Evolutionary conservation across 2,329 filamentous ascomycete genomes (phyloP), one percentile per base, ranked within the genome.

Genomic region (Diatrype stigma): DNA sequence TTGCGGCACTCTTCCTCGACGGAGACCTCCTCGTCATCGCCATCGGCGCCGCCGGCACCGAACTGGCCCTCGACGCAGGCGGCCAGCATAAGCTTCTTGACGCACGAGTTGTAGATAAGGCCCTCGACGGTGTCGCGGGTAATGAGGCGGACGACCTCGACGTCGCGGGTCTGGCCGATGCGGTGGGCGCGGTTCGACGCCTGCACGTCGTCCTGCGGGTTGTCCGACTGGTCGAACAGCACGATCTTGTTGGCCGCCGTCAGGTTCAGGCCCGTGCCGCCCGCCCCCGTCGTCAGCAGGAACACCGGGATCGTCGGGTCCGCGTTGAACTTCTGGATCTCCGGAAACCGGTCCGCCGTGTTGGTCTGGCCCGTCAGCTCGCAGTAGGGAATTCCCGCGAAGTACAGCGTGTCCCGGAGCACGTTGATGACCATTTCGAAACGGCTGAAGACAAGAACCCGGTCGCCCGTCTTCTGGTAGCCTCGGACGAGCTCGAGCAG

Each of bases 171-270:
- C 74, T 99, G 94, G 0, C 94, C 94, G 8, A 99, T 89, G 14
- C 94, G 87, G 71, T 99, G 94, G 0, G 94, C 94, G 17, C 94
- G 86, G 68, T 99, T 97, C 75, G 97, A 94, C 0, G 94, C 94
- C 68, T 99, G 94, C n/a, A 96, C 85, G 65, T 99, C 94, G 60
- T 97, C 93, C 66, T 99, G 94, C 0, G 94, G 94, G 61, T 99
- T 99, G 73, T 96, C 96, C n/a, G 86, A 90, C 56, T 89, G 88
- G 70, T 99, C 94, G 67, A 97, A 96, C 63, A 99, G 94, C 70
- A 99, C 84, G 60, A 99, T 93, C 71, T 96, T 97, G 75, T 97
- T 97, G 4, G 94, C 94, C 34, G 88, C 89, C 7, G 93, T 94
- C 49, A 99, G 73, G 69, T 99, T 99, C 73, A 99, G 95, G 38